phyloP scores from a whole-genome alignment of 1,284 basidiomycete genomes.

The Phellopilus nigrolimitatus region DNA sequence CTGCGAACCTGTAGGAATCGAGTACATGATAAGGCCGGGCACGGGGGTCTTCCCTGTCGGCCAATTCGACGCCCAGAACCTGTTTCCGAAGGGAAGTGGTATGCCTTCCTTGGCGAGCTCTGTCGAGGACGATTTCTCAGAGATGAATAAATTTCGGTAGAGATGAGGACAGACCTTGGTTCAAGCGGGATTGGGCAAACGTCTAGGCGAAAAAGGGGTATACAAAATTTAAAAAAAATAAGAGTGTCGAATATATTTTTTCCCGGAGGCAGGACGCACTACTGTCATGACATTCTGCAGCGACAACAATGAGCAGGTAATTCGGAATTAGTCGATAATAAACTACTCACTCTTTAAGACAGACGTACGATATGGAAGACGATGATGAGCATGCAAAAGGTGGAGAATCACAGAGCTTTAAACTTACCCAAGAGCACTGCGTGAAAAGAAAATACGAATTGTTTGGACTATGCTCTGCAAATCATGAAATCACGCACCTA shows the following conservation, averaged over 20 bases:
- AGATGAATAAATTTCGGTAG: neutral
- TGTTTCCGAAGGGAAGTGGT: constrained; percentile 40
- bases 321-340: neutral
- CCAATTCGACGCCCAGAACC: constrained; percentile 41
- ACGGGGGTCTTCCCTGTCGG: constrained; percentile 42
- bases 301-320: constrained; percentile 10
- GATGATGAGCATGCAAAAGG: too few relatives aligned
- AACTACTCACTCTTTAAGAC: constrained; percentile 4
- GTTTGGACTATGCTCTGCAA: neutral
- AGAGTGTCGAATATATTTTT: neutral
- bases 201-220: constrained; percentile 31
- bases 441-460: neutral
- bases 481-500: constrained; percentile 30
- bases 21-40: constrained; percentile 39
- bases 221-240: neutral
- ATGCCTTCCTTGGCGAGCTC: constrained; percentile 53
- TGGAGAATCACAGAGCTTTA: neutral
- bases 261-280: constrained; percentile 21
- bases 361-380: neutral
- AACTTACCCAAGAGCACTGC: constrained; percentile 13
- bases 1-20: constrained; percentile 33
- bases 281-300: constrained; percentile 35
- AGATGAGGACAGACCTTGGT: constrained; percentile 33
- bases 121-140: constrained; percentile 7
- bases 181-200: constrained; percentile 41